Evolutionary conservation across 2,329 filamentous ascomycete species (phyloP), one percentile per base, ranked within the genome.

Genomic region (Xylariaceae sp.): DNA sequence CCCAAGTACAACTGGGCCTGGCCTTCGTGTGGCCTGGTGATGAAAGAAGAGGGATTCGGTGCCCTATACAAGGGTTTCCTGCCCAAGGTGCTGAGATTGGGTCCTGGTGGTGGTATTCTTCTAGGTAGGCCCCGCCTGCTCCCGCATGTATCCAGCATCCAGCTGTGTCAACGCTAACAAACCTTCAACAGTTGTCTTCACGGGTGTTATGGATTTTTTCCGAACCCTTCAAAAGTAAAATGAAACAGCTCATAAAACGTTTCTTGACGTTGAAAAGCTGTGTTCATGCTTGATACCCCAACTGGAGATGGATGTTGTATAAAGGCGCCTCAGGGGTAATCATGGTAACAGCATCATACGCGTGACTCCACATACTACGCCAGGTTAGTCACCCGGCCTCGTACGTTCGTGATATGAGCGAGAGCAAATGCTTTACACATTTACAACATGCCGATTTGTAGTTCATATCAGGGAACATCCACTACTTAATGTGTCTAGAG

Each of bases 1-100:
- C 89, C 89, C 69, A 99, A 99, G 81, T 99, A 99, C 79, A 96
- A 97, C 82, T 99, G 94, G 94, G 94, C 94, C 34, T 96, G 86
- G 83, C 89, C 90, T 46, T 85, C 90, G 27, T 78, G 96, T 49
- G 86, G 81, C 54, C 94, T 89, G 6, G 89, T 99, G 57, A 85
- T 90, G 74, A 89, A 84, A 75, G 94, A 99, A 76, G 94, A 99
- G 74, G 94, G 94, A 4, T 92, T 96, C 70, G 75, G 74, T 47
- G 94, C 94, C 40, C 78, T 99, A 57, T 99, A 99, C 81, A 99
- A 97, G 81, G 94, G 94, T 12, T 99, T 99, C 80, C 69, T 94
- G 60, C 94, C 94, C 64, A 99, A 99, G 83, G 94, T 96, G 37
- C 78, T 95, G 60, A 78, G 88, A 74, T 73, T 81, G 39, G 79